phyloP scores from a whole-genome alignment of 768 basidiomycete genomes.

The Rhodocollybia butyracea region DNA sequence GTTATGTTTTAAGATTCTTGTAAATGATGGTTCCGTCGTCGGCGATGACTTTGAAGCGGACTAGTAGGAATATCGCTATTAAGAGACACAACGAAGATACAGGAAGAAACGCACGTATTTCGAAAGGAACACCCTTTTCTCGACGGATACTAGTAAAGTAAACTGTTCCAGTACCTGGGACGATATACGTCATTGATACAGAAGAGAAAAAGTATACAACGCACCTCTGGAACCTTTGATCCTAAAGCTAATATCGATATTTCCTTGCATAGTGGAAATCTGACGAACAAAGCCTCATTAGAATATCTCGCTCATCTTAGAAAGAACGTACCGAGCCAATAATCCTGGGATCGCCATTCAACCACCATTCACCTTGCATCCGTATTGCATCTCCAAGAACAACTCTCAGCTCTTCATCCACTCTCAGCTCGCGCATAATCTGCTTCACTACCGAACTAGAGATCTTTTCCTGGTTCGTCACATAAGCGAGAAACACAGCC shows the following conservation, averaged over 20 bases:
- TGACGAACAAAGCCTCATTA: conserved; percentile 13
- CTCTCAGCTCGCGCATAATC: conserved; percentile 38
- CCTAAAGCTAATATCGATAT: conserved; percentile 52
- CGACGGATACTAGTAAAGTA: conserved; percentile 60
- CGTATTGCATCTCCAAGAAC: conserved; percentile 44
- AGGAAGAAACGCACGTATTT: conserved; percentile 33
- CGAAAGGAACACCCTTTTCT: conserved; percentile 46
- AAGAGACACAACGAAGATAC: neutral
- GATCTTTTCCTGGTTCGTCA: conserved; percentile 54
- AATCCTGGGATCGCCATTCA: conserved; percentile 54
- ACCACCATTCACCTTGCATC: conserved; percentile 39
- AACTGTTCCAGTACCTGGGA: conserved; percentile 45
- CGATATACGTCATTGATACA: neutral
- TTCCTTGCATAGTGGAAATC: conserved; percentile 52
- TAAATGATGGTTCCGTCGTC: conserved; percentile 34
- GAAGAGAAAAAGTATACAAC: conserved; percentile 4
- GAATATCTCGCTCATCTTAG: conserved; percentile 3
- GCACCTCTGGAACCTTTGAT: conserved; percentile 47
- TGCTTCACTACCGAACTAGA: conserved; percentile 49
- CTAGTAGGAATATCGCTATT: conserved; percentile 16
- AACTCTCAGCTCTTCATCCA: conserved; percentile 30
- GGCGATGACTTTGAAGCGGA: conserved; percentile 38
- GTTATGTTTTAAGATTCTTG: too few species aligned
- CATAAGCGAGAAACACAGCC: conserved; percentile 46
- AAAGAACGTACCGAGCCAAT: conserved; percentile 51